Conservation (phyloP, 495 filamentous ascomycete species). For the Chaetomium cochliodes region DNA sequence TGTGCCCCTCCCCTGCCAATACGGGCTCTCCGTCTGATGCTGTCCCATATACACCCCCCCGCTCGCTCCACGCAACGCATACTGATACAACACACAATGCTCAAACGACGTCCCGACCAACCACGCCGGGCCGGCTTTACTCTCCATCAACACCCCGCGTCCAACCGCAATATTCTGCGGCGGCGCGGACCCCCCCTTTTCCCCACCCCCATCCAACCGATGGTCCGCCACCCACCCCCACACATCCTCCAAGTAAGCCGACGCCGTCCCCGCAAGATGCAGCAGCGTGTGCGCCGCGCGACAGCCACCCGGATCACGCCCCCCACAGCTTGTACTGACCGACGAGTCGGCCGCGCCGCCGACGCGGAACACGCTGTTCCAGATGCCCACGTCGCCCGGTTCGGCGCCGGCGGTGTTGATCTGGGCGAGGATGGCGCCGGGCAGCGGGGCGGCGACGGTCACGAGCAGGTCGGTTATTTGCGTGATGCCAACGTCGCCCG, state of each 20-base stretch:
- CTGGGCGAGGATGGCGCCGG: slow-evolving; percentile 51
- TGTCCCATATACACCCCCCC: slow-evolving; percentile 63
- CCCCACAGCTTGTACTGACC: slow-evolving; percentile 43
- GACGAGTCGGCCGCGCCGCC: slow-evolving; percentile 54
- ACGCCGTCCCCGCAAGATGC: slow-evolving; percentile 49
- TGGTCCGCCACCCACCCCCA: slow-evolving; percentile 59
- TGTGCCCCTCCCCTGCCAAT: slow-evolving; percentile 63
- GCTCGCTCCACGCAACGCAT: slow-evolving; percentile 59
- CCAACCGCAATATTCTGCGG: slow-evolving; percentile 50
- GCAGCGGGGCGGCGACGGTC: slow-evolving; percentile 51
- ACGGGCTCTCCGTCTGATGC: slow-evolving; percentile 72
- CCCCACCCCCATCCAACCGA: slow-evolving; percentile 44
- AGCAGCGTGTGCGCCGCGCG: slow-evolving; percentile 53
- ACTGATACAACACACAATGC: slow-evolving; percentile 73
- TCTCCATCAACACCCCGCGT: slow-evolving; percentile 52
- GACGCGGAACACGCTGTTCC: slow-evolving; percentile 57
- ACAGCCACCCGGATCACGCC: slow-evolving; percentile 39
- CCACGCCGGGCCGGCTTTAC: slow-evolving; percentile 42
- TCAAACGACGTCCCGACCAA: slow-evolving; percentile 68
- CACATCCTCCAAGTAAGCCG: slow-evolving; percentile 57
- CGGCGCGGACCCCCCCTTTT: neutral
- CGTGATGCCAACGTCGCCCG: slow-evolving; percentile 53
- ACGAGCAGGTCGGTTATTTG: slow-evolving; percentile 60
- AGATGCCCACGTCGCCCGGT: slow-evolving; percentile 55
- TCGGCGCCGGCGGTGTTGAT: slow-evolving; percentile 45